Evolutionary conservation across 495 filamentous ascomycete genomes (phyloP).

Genomic region (Trichoderma virens): DNA sequence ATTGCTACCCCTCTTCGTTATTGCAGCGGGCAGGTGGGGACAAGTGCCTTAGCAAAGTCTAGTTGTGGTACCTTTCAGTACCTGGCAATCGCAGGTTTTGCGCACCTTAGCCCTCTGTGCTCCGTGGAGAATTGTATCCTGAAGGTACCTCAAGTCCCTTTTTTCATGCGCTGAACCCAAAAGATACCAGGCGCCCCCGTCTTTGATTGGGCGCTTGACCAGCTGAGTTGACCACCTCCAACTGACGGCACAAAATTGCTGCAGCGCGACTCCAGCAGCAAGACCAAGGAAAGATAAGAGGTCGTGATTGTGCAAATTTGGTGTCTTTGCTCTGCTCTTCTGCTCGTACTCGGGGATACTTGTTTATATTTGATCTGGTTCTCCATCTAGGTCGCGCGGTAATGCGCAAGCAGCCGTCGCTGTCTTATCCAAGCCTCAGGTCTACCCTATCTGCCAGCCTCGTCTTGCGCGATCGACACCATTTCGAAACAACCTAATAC

Average conservation of each 20-base stretch:
- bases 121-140: not conserved
- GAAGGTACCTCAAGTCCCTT: not conserved
- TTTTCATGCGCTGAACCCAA: not conserved
- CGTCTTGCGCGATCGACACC: not conserved
- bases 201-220: not conserved
- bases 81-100: not conserved
- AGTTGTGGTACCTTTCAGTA: too few species aligned
- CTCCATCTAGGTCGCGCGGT: not conserved
- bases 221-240: not conserved
- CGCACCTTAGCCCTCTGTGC: not conserved
- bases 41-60: too few species aligned
- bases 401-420: constrained; percentile 4
- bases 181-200: not conserved
- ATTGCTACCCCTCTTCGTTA: too few species aligned
- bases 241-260: not conserved
- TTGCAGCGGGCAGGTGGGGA: too few species aligned
- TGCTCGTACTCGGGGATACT: not conserved
- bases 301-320: not conserved
- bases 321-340: not conserved
- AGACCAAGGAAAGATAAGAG: not conserved
- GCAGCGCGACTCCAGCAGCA: not conserved
- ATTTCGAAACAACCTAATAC: not conserved
- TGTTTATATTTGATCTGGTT: not conserved
- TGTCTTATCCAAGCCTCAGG: not conserved
- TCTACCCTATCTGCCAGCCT: not conserved